Conservation (phyloP, 768 basidiomycete genomes). For the Leucocoprinus birnbaumii region DNA sequence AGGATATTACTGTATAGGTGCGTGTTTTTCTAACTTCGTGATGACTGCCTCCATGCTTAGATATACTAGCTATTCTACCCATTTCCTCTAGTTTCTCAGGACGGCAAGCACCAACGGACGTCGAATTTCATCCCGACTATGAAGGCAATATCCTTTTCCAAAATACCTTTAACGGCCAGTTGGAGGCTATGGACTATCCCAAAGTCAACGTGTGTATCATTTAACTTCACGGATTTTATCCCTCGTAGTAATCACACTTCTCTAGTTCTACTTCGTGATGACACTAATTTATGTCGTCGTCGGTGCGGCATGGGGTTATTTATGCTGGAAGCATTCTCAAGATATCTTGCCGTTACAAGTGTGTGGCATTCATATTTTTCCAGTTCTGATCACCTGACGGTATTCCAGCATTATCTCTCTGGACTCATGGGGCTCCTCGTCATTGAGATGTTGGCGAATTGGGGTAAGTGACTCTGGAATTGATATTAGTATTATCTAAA, state of each 20-base stretch:
- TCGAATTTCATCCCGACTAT: constrained; percentile 74
- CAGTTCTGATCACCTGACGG: neutral
- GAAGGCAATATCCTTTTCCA: constrained; percentile 78
- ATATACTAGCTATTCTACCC: constrained; percentile 71
- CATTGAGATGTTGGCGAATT: constrained; percentile 93
- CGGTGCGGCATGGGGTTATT: constrained; percentile 74
- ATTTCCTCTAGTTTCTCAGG: constrained; percentile 64
- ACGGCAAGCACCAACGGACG: constrained; percentile 43
- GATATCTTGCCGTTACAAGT: constrained; percentile 91
- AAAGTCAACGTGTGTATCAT: constrained; percentile 82
- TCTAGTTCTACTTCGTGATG: constrained; percentile 85
- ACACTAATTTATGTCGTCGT: constrained; percentile 74
- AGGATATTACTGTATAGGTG: constrained; percentile 96
- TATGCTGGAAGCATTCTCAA: constrained; percentile 76
- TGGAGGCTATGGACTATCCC: constrained; percentile 93
- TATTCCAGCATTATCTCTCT: constrained; percentile 80
- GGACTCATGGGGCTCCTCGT: constrained; percentile 82
- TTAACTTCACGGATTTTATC: neutral
- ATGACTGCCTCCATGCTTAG: neutral
- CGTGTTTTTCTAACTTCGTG: constrained; percentile 25
- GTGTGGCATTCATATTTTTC: constrained; percentile 14
- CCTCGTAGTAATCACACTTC: neutral
- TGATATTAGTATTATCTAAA: constrained; percentile 8
- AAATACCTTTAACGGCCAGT: constrained; percentile 84
- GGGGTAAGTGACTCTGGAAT: constrained; percentile 47